Conservation (phyloP, 495 filamentous ascomycete genomes). For the Penicillium daleae region DNA sequence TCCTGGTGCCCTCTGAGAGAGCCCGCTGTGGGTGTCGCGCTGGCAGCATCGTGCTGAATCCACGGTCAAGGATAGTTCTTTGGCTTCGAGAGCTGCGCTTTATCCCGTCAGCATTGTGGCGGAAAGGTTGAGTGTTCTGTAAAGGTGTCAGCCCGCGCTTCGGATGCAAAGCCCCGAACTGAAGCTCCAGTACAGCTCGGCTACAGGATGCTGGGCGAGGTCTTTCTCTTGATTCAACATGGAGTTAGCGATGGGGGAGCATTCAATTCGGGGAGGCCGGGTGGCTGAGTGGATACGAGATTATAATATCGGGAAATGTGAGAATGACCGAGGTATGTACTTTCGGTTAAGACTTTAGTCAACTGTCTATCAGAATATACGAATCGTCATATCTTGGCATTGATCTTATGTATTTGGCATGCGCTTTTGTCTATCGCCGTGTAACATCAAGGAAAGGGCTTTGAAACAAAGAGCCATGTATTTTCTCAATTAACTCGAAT, state of each 20-base stretch:
- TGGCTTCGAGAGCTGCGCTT: no score
- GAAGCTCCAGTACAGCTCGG: no score
- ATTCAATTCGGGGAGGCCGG: neutral
- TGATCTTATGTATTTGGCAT: neutral
- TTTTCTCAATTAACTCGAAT: constrained; percentile 30
- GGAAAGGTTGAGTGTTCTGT: no score
- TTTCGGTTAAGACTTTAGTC: neutral
- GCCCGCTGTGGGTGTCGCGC: no score
- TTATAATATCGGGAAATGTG: constrained; percentile 9
- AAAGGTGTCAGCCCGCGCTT: no score
- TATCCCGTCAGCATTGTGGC: no score
- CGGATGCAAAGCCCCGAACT: no score
- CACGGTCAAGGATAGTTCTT: no score
- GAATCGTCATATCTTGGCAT: neutral
- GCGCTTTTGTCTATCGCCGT: constrained; percentile 4
- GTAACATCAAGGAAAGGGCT: neutral
- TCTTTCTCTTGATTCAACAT: constrained; percentile 34
- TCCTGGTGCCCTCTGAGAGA: no score
- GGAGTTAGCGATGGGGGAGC: constrained; percentile 19
- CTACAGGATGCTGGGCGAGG: neutral
- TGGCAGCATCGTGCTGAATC: no score
- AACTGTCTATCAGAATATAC: neutral
- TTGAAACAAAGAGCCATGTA: constrained; percentile 16
- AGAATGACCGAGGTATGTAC: constrained; percentile 5
- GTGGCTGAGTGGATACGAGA: neutral